phyloP scores from a whole-genome alignment of 2,329 filamentous ascomycete species.

The Lasiodiplodia theobromae region DNA sequence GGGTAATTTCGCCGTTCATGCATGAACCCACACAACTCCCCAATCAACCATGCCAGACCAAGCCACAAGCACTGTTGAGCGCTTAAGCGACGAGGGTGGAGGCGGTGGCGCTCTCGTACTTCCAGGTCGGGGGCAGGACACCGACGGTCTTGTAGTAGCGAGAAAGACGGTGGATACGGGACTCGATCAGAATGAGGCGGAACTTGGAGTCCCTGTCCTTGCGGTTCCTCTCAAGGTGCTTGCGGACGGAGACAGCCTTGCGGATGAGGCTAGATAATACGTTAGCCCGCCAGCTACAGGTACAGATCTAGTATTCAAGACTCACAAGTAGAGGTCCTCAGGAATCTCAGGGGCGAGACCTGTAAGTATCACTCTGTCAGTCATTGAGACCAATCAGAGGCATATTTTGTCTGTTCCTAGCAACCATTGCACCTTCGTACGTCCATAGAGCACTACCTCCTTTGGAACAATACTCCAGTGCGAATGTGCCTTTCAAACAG shows the following conservation, averaged over 20 bases:
- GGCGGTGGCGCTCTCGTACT: constrained; percentile 97
- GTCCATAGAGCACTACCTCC: constrained; percentile 38
- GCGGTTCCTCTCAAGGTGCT: constrained; percentile 99
- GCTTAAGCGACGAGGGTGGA: constrained; percentile 90
- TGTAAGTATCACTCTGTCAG: constrained; percentile 59
- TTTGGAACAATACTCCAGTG: constrained; percentile 37
- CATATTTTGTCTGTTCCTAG: constrained; percentile 48
- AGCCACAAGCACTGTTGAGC: constrained; percentile 27
- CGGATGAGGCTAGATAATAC: constrained; percentile 18
- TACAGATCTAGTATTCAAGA: constrained; percentile 70
- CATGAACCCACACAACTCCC: constrained; percentile 24
- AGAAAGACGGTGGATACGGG: constrained; percentile 98
- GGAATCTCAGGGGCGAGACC: constrained; percentile 98
- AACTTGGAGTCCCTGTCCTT: constrained; percentile 99
- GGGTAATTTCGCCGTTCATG: constrained; percentile 10
- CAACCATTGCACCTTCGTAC: constrained; percentile 34
- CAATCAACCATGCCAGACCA: constrained; percentile 9
- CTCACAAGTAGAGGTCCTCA: constrained; percentile 97
- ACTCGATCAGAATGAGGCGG: constrained; percentile 99
- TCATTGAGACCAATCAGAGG: constrained; percentile 52
- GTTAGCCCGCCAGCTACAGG: constrained; percentile 1
- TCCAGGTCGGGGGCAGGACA: constrained; percentile 89
- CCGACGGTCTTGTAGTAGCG: constrained; percentile 99
- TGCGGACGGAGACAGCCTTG: constrained; percentile 95
- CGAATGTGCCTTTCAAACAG: constrained; percentile 52